A percentile compares a stretch with the other conserved stretches of the same genome.
Evolutionary conservation across 2,329 filamentous ascomycete species (phyloP).

Genomic region (Colletotrichum sp.): DNA sequence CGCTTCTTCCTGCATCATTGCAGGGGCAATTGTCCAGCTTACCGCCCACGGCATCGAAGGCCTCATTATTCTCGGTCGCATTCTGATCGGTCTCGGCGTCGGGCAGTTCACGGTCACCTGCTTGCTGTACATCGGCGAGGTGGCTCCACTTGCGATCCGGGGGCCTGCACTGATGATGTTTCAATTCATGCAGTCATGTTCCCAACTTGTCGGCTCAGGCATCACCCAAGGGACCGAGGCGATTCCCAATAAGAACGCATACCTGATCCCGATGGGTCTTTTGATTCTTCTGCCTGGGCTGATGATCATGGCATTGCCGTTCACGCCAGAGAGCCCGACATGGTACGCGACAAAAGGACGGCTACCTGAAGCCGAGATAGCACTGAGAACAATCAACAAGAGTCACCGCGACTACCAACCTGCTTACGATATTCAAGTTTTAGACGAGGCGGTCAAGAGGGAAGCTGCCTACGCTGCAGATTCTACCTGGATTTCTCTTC

Average conservation of each 20-base stretch:
- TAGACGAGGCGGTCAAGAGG: conserved; percentile 12
- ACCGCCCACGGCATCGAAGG: not conserved
- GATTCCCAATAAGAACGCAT: conserved; percentile 27
- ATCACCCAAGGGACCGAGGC: conserved; percentile 25
- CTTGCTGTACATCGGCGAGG: conserved; percentile 29
- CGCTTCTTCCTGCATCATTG: conserved; percentile 34
- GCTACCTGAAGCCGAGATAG: conserved; percentile 30
- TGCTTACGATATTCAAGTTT: not conserved
- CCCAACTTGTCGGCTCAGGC: conserved; percentile 32
- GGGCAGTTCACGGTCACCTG: conserved; percentile 28
- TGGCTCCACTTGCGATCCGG: conserved; percentile 30
- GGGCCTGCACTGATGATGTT: conserved; percentile 35
- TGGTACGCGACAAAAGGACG: conserved; percentile 37
- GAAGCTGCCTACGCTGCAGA: conserved; percentile 30
- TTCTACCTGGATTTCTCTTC: conserved; percentile 41
- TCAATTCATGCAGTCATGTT: conserved; percentile 35
- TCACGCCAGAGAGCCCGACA: conserved; percentile 30
- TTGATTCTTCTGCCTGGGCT: conserved; percentile 26
- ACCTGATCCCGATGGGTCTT: conserved; percentile 30
- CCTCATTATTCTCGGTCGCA: conserved; percentile 25
- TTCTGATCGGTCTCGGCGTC: conserved; percentile 25
- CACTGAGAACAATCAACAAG: conserved; percentile 7
- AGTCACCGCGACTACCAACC: conserved; percentile 17
- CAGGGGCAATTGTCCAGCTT: not conserved
- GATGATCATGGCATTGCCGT: conserved; percentile 26